Evolutionary conservation across 495 filamentous ascomycete genomes (phyloP).

Genomic region (Aspergillus baeticus): DNA sequence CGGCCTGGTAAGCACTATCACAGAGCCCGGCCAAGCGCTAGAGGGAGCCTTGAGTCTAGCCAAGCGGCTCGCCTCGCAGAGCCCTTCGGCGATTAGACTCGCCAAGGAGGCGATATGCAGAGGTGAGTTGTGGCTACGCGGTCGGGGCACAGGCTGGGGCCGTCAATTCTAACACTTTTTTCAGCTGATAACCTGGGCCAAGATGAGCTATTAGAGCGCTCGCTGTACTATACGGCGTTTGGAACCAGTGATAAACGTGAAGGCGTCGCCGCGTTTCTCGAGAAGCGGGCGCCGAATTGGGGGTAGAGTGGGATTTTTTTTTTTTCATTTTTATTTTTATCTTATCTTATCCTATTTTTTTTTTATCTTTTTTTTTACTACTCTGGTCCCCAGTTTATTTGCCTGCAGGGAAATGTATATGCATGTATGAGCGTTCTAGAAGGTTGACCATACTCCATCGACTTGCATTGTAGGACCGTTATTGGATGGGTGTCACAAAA

Average conservation of each 20-base stretch:
- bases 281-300: background rate
- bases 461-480: too few relatives aligned
- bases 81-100: background rate
- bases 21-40: background rate
- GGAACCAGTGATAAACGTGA: slow-evolving; percentile 4
- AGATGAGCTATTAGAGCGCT: slow-evolving; percentile 2
- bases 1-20: background rate
- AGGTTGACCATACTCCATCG: too few relatives aligned
- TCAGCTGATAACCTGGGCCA: slow-evolving; percentile 5
- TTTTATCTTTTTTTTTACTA: too few relatives aligned
- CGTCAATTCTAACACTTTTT: background rate
- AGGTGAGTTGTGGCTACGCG: too few relatives aligned
- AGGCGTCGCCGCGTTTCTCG: slow-evolving; percentile 6
- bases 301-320: too few relatives aligned
- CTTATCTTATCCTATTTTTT: too few relatives aligned
- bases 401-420: too few relatives aligned
- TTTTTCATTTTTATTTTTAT: too few relatives aligned
- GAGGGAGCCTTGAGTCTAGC: slow-evolving; percentile 1
- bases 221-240: slow-evolving; percentile 8
- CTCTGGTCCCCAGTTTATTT: too few relatives aligned
- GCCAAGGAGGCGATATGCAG: slow-evolving; percentile 12
- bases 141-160: too few relatives aligned
- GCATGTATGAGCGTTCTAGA: too few relatives aligned
- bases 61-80: background rate
- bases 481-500: too few relatives aligned